These are phyloP conservation scores for Fusarium robinianum DNA, from an alignment of 2,329 filamentous ascomycete genomes.

Conservation along the genomic window DNA sequence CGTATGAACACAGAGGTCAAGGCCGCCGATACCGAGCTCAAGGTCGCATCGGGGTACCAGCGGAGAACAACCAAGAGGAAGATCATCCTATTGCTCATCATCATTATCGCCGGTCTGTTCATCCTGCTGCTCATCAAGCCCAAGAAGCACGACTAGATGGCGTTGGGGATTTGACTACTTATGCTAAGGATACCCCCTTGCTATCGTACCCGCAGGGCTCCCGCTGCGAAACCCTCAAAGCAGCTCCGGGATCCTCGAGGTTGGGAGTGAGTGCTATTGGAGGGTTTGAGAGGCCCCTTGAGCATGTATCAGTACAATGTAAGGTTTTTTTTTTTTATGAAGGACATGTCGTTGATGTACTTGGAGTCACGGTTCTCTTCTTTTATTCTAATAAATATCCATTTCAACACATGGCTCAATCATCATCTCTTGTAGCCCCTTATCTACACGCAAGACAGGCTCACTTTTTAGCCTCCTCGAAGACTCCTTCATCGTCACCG, in stretches of 20 bases:
- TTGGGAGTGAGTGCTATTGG: background rate
- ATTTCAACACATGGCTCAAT: slow-evolving; percentile 9
- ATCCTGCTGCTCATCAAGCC: slow-evolving; percentile 84
- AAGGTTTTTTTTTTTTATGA: slow-evolving; percentile 35
- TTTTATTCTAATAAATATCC: slow-evolving; percentile 30
- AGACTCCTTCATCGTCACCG: slow-evolving; percentile 1
- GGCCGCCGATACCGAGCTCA: slow-evolving; percentile 88
- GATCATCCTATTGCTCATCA: slow-evolving; percentile 83
- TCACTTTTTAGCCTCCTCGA: background rate
- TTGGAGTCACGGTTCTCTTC: slow-evolving; percentile 37
- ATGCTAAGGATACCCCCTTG: slow-evolving; percentile 24
- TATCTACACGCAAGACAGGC: too few species aligned
- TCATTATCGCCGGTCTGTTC: slow-evolving; percentile 84
- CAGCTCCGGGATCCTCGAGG: background rate
- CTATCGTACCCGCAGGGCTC: slow-evolving; percentile 2
- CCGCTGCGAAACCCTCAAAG: background rate
- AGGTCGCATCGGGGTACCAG: slow-evolving; percentile 87
- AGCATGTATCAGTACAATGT: slow-evolving; percentile 40
- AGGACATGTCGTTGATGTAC: slow-evolving; percentile 30
- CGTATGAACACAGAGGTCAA: slow-evolving; percentile 93
- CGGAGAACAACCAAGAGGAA: slow-evolving; percentile 87
- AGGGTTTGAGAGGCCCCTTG: slow-evolving; percentile 8
- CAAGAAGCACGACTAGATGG: slow-evolving; percentile 52
- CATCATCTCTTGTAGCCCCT: too few species aligned
- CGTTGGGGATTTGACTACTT: slow-evolving; percentile 11